phyloP scores from a whole-genome alignment of 2,329 filamentous ascomycete genomes.

The Phaeosphaeriaceae sp. region DNA sequence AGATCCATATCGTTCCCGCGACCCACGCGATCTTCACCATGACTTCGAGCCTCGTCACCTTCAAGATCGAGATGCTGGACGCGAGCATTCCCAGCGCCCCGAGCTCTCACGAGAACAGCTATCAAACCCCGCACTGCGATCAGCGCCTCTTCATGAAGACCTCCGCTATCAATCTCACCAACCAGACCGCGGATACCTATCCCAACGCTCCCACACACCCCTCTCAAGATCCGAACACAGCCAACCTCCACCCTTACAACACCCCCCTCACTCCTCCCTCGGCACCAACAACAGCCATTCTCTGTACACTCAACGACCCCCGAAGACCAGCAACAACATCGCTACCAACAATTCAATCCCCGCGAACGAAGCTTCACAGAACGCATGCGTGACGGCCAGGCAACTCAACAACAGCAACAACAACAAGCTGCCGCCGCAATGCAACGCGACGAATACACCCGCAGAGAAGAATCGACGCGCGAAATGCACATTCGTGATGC shows the following conservation, averaged over 20 bases:
- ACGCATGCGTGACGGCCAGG: too few species aligned
- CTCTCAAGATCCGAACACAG: slow-evolving; percentile 36
- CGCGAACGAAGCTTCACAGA: too few species aligned
- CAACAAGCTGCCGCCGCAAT: slow-evolving; percentile 29
- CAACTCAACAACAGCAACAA: slow-evolving; percentile 33
- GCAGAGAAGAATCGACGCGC: slow-evolving; percentile 27
- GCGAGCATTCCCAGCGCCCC: slow-evolving; percentile 39
- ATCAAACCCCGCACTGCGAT: slow-evolving; percentile 26
- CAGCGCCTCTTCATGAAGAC: slow-evolving; percentile 36
- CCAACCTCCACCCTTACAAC: slow-evolving; percentile 38
- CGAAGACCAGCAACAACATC: slow-evolving; percentile 38
- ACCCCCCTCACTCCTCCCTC: slow-evolving; percentile 40
- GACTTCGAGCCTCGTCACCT: slow-evolving; percentile 37
- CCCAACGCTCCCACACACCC: slow-evolving; percentile 45
- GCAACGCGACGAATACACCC: slow-evolving; percentile 31
- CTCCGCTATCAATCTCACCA: slow-evolving; percentile 34
- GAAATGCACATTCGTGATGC: slow-evolving; percentile 28
- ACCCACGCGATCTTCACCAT: slow-evolving; percentile 36
- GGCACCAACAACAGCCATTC: slow-evolving; percentile 34
- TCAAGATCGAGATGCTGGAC: slow-evolving; percentile 40
- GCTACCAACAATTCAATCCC: too few species aligned
- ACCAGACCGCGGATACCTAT: slow-evolving; percentile 34
- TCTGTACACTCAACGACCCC: slow-evolving; percentile 38
- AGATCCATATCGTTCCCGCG: slow-evolving; percentile 38
- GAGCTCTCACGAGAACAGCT: slow-evolving; percentile 42